Base-by-base conservation (phyloP, 179 eudicot genomes). In the Gypsophila paniculata region DNA sequence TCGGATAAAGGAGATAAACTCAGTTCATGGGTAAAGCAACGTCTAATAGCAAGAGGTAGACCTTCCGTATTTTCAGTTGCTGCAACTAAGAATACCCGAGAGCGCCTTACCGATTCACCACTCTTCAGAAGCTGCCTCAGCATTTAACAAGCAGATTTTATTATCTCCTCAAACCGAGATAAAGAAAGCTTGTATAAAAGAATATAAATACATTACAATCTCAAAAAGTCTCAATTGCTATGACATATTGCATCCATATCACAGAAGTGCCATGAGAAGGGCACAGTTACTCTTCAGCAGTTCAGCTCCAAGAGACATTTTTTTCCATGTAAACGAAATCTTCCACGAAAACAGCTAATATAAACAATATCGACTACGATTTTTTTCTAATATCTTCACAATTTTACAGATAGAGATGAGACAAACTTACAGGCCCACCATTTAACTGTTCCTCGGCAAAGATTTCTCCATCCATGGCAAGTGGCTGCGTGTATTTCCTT, bases 21-120 rank as follows among this genome's bases (percentile, higher is more conserved):
- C 68, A 94, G 85, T 79, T 91, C 99, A 76, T 94, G 99, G 70
- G 91, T 94, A 78, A 94, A 94, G 80, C 99, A 90, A 64, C 97
- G 95, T 74, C 97, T 90, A 61, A 94, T 90, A 72, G 83, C 75
- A 77, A 90, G 82, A 42, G 99, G 95, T 73, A 94, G 82, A 65
- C 99, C 97, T 86, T 94, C 97, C 52, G 91, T 78, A 77, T 78
- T 88, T 80, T 90, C 96, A 66, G 92, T 84, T 74, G 91, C 83
- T 65, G 96, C 99, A 79, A 91, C 76, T 72, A 94, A 70, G 72
- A 89, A 78, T 65, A 90, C 77, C 21, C 75, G 88, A 75, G 85
- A 87, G 65, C 80, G 83, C 78, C 77, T 74, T 65, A 70, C 64
- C 67, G 18, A 77, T 85, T 77, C 78, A 75, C 71, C 52, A 79